Evolutionary conservation across 495 filamentous ascomycete species (phyloP).

Genomic region (Penicillium pulvis): DNA sequence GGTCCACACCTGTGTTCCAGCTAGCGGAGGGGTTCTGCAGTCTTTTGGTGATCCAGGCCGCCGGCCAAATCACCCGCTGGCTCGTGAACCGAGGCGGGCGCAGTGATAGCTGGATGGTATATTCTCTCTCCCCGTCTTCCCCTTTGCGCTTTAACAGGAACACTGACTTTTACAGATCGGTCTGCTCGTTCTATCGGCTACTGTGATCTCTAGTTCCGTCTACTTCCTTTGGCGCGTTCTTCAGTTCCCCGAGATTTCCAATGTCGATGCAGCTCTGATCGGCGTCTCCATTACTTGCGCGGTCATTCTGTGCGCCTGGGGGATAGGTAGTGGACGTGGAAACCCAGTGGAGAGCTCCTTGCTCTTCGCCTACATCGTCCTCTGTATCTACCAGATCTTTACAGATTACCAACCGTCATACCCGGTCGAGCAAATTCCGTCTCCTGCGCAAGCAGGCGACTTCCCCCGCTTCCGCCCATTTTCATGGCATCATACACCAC

Average conservation of each 20-base stretch:
- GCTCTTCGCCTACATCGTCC: slow-evolving; percentile 92
- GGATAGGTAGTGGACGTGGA: slow-evolving; percentile 90
- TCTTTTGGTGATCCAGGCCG: slow-evolving; percentile 90
- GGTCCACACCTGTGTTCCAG: slow-evolving; percentile 95
- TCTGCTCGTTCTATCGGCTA: slow-evolving; percentile 82
- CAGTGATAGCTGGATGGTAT: slow-evolving; percentile 96
- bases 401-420: slow-evolving; percentile 90
- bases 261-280: slow-evolving; percentile 91
- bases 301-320: slow-evolving; percentile 89
- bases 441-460: slow-evolving; percentile 68
- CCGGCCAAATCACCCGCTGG: slow-evolving; percentile 93
- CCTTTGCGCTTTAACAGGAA: slow-evolving; percentile 16
- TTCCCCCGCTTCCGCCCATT: slow-evolving; percentile 91
- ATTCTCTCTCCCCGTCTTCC: slow-evolving; percentile 21
- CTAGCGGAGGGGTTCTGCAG: slow-evolving; percentile 95
- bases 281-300: slow-evolving; percentile 89
- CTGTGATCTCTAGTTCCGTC: slow-evolving; percentile 86
- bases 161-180: slow-evolving; percentile 64
- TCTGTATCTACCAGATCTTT: slow-evolving; percentile 99
- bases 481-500: slow-evolving; percentile 99
- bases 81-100: slow-evolving; percentile 84
- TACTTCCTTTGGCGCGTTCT: slow-evolving; percentile 97
- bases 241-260: slow-evolving; percentile 88
- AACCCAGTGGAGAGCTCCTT: slow-evolving; percentile 96
- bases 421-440: slow-evolving; percentile 55